These are phyloP conservation scores for Pseudoturritis turrita DNA, from an alignment of 345 rosid species.

Conservation along the genomic window DNA sequence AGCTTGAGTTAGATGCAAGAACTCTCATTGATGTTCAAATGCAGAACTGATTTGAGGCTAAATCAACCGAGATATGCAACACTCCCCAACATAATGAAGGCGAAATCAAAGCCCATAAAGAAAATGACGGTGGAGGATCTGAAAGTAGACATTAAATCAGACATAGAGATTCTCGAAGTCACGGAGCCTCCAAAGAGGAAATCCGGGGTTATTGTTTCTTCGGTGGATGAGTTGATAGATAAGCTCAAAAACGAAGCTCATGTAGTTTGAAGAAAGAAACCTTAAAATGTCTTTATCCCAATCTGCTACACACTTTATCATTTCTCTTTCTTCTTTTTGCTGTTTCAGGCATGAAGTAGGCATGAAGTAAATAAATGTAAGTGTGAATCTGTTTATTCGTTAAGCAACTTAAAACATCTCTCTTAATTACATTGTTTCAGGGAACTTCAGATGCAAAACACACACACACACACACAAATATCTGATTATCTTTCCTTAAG, in stretches of 20 bases:
- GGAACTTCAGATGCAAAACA: neutral
- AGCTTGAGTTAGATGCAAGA: neutral
- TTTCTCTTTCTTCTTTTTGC: neutral
- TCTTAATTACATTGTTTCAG: neutral
- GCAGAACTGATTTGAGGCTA: constrained; percentile 88
- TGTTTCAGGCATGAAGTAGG: neutral
- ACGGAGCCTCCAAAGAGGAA: constrained; percentile 78
- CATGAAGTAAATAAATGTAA: constrained; percentile 4
- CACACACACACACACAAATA: too few relatives aligned
- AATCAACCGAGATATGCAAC: constrained; percentile 96
- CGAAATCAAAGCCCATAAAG: constrained; percentile 76
- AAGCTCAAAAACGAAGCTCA: constrained; percentile 76
- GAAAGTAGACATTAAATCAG: constrained; percentile 55
- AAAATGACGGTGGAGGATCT: constrained; percentile 62
- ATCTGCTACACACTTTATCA: neutral
- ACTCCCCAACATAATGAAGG: constrained; percentile 94
- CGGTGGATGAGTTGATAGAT: constrained; percentile 70
- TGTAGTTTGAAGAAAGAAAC: constrained; percentile 42
- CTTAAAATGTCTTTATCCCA: neutral
- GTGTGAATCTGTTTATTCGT: neutral
- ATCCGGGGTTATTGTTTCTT: constrained; percentile 62
- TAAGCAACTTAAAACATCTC: neutral
- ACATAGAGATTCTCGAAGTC: constrained; percentile 64
- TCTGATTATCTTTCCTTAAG: neutral
- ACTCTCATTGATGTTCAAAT: neutral